phyloP scores from a whole-genome alignment of 441 rosid genomes.

The Melastoma candidum region DNA sequence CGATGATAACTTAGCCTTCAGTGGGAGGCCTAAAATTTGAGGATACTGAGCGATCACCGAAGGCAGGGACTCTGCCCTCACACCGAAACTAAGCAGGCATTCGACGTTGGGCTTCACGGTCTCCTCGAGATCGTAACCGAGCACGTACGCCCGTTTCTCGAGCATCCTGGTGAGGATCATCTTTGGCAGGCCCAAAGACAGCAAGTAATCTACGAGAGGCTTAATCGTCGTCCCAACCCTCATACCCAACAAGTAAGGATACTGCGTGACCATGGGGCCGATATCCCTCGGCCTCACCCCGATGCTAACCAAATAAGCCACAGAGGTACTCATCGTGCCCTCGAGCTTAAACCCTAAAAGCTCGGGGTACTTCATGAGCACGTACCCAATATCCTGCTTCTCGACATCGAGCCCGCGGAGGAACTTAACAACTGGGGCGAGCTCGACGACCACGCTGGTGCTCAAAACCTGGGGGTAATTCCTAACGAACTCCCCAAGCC shows the following conservation, averaged over 20 bases:
- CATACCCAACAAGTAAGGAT: conserved; percentile 74
- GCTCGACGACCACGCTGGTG: conserved; percentile 81
- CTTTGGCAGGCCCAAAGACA: conserved; percentile 63
- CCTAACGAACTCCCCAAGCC: conserved; percentile 68
- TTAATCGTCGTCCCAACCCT: conserved; percentile 85
- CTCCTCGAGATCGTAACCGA: conserved; percentile 71
- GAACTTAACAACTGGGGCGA: conserved; percentile 71
- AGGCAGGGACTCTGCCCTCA: conserved; percentile 46
- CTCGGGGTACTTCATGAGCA: conserved; percentile 76
- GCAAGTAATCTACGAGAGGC: conserved; percentile 65
- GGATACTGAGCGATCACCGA: conserved; percentile 59
- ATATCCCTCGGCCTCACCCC: conserved; percentile 84
- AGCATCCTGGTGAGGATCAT: conserved; percentile 70
- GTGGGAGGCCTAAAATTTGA: conserved; percentile 54
- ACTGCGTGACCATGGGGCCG: conserved; percentile 86
- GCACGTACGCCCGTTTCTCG: conserved; percentile 66
- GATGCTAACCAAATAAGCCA: conserved; percentile 75
- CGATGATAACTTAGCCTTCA: conserved; percentile 71
- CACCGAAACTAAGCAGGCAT: conserved; percentile 72
- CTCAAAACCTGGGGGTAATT: conserved; percentile 69
- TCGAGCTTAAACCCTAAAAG: conserved; percentile 88
- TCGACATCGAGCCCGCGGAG: conserved; percentile 84
- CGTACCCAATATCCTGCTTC: conserved; percentile 66
- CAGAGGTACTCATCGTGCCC: conserved; percentile 86
- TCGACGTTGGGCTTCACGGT: conserved; percentile 74